Evolutionary conservation across 768 basidiomycete species (phyloP).

Genomic region (Kwoniella bestiolae): DNA sequence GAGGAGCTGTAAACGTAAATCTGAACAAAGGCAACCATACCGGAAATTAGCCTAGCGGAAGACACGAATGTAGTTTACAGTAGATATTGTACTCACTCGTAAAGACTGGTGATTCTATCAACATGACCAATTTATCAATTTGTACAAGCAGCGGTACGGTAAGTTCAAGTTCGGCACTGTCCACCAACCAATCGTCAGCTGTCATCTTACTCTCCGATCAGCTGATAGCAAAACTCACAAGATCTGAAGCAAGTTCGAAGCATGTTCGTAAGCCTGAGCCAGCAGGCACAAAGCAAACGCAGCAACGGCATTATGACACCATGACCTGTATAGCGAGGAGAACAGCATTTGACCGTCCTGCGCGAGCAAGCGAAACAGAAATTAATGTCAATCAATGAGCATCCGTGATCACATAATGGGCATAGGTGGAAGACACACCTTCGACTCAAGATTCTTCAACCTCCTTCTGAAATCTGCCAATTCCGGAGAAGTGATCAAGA

Average conservation of each 20-base stretch:
- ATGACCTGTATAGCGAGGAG: slow-evolving; percentile 89
- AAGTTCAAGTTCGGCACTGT: slow-evolving; percentile 92
- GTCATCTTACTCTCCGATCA: no score
- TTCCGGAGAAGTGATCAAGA: slow-evolving; percentile 94
- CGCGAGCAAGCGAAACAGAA: no score
- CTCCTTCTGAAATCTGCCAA: slow-evolving; percentile 91
- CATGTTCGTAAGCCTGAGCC: slow-evolving; percentile 98
- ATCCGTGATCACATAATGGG: not conserved
- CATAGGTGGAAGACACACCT: slow-evolving; percentile 63
- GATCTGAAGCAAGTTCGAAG: slow-evolving; percentile 90
- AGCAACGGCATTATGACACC: slow-evolving; percentile 98
- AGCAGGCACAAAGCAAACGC: slow-evolving; percentile 94
- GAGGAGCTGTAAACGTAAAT: slow-evolving; percentile 81
- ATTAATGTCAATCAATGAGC: not conserved
- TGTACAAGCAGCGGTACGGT: slow-evolving; percentile 94
- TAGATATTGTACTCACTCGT: slow-evolving; percentile 69
- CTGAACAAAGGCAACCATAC: slow-evolving; percentile 34
- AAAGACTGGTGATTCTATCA: slow-evolving; percentile 97
- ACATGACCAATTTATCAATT: slow-evolving; percentile 94
- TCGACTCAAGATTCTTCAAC: slow-evolving; percentile 88
- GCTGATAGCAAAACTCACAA: slow-evolving; percentile 79
- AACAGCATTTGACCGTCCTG: slow-evolving; percentile 98
- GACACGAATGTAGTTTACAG: no score
- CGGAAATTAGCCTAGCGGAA: no score
- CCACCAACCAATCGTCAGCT: no score